A percentile compares a stretch with the other conserved stretches of the same genome.
Evolutionary conservation across 305 asterid species (phyloP).

Genomic region (Solanum chacoense): DNA sequence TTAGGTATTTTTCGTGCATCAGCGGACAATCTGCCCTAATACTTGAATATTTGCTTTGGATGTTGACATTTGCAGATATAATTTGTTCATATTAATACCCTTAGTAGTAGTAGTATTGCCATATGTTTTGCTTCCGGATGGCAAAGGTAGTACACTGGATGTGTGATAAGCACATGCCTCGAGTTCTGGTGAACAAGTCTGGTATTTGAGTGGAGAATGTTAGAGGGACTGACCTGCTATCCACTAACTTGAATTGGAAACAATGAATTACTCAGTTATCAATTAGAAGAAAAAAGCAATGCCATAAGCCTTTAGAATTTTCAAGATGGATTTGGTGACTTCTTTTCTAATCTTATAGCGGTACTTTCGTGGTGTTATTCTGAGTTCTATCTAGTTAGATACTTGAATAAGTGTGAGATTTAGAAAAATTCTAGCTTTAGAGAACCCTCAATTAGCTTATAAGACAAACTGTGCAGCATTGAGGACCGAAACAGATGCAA

Average conservation of each 20-base stretch:
- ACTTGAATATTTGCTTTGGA: not conserved
- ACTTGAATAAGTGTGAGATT: not conserved
- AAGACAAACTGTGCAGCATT: not conserved
- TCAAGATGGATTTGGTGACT: not conserved
- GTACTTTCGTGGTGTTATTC: not conserved
- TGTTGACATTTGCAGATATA: not conserved
- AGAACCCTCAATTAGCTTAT: not conserved
- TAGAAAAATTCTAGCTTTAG: not conserved
- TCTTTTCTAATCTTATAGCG: not conserved
- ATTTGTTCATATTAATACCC: not conserved
- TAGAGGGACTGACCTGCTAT: not conserved
- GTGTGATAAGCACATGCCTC: not conserved
- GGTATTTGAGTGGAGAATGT: not conserved
- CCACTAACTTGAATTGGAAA: not conserved
- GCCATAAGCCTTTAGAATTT: not conserved
- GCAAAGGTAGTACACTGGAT: not conserved
- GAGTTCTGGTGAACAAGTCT: not conserved
- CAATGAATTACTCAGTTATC: not conserved
- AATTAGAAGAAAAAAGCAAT: not conserved
- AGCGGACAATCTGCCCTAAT: not conserved
- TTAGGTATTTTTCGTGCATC: not conserved
- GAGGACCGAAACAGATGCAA: not conserved
- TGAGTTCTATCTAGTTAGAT: not conserved
- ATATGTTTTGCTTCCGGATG: not conserved
- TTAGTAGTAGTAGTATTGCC: not conserved